Conservation (phyloP, 495 filamentous ascomycete species). For the Hypoxylon intermedium region DNA sequence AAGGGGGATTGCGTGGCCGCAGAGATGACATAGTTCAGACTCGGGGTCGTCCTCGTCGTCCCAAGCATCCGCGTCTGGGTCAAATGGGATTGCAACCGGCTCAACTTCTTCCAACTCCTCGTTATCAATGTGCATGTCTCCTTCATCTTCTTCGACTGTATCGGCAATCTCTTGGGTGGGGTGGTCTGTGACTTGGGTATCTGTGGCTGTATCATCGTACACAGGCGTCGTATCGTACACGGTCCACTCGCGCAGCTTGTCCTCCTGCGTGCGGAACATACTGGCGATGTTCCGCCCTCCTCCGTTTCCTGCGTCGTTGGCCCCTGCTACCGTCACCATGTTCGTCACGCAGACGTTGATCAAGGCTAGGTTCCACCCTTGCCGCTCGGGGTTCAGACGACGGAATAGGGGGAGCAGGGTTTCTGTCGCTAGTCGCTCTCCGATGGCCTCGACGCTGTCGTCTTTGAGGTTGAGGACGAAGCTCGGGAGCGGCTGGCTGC, state of each 20-base stretch:
- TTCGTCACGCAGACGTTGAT: constrained; percentile 89
- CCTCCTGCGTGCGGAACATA: constrained; percentile 75
- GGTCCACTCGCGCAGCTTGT: constrained; percentile 68
- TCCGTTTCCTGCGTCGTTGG: constrained; percentile 47
- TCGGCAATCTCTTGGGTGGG: constrained; percentile 2
- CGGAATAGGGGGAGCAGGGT: constrained; percentile 72
- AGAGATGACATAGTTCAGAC: constrained; percentile 62
- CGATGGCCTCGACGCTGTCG: constrained; percentile 62
- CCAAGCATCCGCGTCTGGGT: constrained; percentile 49
- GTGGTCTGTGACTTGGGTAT: background rate
- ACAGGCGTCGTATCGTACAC: constrained; percentile 50
- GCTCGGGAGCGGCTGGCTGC: constrained; percentile 69
- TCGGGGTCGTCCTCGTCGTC: constrained; percentile 52
- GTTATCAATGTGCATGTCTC: no score
- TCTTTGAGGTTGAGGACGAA: constrained; percentile 70
- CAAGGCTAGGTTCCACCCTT: constrained; percentile 78
- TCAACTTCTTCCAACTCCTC: constrained; percentile 2
- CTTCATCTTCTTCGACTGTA: constrained; percentile 16
- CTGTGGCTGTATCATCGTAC: constrained; percentile 13
- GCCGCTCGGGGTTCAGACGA: constrained; percentile 71
- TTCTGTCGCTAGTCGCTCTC: constrained; percentile 73
- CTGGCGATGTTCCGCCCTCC: constrained; percentile 62
- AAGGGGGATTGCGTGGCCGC: constrained; percentile 66
- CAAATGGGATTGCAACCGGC: constrained; percentile 3
- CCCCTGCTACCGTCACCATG: constrained; percentile 68